Evolutionary conservation across 2,329 filamentous ascomycete genomes (phyloP).

Genomic region (Clarireedia sp.): DNA sequence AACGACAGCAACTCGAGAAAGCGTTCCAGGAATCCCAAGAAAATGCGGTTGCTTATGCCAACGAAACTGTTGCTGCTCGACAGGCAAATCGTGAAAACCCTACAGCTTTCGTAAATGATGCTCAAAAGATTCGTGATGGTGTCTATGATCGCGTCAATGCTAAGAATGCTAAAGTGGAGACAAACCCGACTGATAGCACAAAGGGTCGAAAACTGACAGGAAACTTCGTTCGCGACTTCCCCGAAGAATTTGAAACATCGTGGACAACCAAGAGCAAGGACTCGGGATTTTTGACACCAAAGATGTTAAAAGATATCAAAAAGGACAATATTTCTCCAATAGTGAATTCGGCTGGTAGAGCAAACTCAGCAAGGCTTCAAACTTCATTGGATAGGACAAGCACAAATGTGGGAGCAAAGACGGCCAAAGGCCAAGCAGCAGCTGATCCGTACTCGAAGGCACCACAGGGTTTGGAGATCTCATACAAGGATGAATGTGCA

Average conservation of each 20-base stretch:
- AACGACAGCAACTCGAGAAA: slow-evolving; percentile 23
- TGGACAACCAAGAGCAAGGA: slow-evolving; percentile 31
- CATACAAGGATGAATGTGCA: slow-evolving; percentile 6
- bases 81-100: slow-evolving; percentile 1
- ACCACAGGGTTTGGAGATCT: slow-evolving; percentile 7
- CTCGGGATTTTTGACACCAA: slow-evolving; percentile 15
- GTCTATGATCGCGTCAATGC: slow-evolving; percentile 13
- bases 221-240: slow-evolving; percentile 44
- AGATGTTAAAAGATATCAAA: slow-evolving; percentile 8
- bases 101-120: slow-evolving; percentile 13
- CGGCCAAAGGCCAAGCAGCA: background rate
- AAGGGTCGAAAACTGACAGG: slow-evolving; percentile 33
- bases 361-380: slow-evolving; percentile 22
- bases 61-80: slow-evolving; percentile 10
- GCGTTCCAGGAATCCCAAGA: slow-evolving; percentile 16
- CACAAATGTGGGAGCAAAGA: background rate
- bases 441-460: slow-evolving; percentile 6
- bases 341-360: slow-evolving; percentile 17
- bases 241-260: slow-evolving; percentile 40
- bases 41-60: background rate
- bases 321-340: slow-evolving; percentile 12
- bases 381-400: slow-evolving; percentile 25
- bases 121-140: slow-evolving; percentile 18
- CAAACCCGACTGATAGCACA: background rate
- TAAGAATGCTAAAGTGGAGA: slow-evolving; percentile 13